Evolutionary conservation across 257 asterid species (phyloP).

Genomic region (Lycium barbarum): DNA sequence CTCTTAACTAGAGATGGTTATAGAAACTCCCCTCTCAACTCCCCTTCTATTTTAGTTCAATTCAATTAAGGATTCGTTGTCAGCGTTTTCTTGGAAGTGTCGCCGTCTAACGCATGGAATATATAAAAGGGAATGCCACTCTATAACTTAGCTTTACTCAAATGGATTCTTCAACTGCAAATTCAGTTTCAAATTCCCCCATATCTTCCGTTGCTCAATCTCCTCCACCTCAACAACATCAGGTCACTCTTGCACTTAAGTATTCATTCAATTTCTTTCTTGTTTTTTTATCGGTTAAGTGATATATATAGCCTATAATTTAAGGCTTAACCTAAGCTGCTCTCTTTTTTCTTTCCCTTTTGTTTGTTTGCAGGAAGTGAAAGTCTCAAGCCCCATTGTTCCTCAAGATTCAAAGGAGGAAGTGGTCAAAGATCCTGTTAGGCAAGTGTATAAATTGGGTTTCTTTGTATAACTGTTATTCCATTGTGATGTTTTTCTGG

Average conservation of each 20-base stretch:
- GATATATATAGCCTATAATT: no score
- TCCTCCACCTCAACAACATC: no score
- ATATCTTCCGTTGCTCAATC: no score
- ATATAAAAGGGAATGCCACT: not conserved
- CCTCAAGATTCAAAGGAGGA: conserved; percentile 10
- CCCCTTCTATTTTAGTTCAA: not conserved
- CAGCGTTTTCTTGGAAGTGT: no score
- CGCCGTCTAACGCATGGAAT: no score
- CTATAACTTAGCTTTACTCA: not conserved
- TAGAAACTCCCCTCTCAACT: not conserved
- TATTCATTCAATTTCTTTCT: no score
- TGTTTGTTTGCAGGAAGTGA: conserved; percentile 10
- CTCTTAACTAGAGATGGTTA: not conserved
- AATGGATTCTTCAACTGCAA: conserved; percentile 21
- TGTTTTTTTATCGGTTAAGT: no score
- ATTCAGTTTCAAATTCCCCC: no score
- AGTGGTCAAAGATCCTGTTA: conserved; percentile 20
- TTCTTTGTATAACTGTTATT: not conserved
- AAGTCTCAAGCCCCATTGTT: not conserved
- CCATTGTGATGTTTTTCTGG: not conserved
- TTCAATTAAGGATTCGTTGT: not conserved
- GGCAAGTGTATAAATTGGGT: not conserved
- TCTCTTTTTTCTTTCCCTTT: not conserved
- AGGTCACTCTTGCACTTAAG: no score
- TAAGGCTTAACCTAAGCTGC: not conserved